Percentiles rank a stretch among this genome's conserved stretches.
Conservation (phyloP, 345 rosid genomes). For the Eucalyptus tenuipes region DNA sequence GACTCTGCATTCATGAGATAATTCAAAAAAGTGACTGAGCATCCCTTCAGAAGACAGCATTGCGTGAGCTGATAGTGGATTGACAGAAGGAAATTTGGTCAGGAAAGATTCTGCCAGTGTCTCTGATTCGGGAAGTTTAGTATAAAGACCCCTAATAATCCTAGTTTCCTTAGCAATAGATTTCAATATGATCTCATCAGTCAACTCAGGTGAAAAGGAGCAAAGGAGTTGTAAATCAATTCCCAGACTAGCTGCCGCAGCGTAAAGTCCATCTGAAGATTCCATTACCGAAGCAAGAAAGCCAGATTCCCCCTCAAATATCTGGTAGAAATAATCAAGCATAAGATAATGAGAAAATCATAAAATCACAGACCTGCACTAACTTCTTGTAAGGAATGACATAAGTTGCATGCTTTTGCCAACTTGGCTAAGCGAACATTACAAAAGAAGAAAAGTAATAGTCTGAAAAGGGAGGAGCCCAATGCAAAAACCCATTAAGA, state of each 20-base stretch:
- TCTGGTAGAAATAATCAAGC: constrained; percentile 13
- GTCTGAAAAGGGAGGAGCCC: not conserved
- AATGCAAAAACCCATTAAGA: not conserved
- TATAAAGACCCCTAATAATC: constrained; percentile 25
- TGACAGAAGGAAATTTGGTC: constrained; percentile 79
- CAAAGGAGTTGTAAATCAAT: constrained; percentile 75
- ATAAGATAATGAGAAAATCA: not conserved
- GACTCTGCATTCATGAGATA: constrained; percentile 44
- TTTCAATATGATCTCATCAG: constrained; percentile 62
- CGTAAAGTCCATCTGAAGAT: constrained; percentile 77
- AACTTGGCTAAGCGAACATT: not conserved
- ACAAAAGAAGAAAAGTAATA: not conserved
- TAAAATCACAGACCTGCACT: not conserved
- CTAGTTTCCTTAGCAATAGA: constrained; percentile 41
- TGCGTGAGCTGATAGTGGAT: constrained; percentile 80
- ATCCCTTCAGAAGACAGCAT: constrained; percentile 49
- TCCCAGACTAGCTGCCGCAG: constrained; percentile 91
- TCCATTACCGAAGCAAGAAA: constrained; percentile 52
- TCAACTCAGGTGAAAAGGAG: constrained; percentile 58
- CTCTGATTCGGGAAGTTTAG: constrained; percentile 78
- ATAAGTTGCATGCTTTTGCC: not conserved
- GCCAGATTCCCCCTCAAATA: constrained; percentile 52
- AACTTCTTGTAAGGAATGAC: not conserved
- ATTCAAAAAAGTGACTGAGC: constrained; percentile 58
- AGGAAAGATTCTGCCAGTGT: constrained; percentile 85